Base-by-base conservation (phyloP, 163 green algal genomes). In the Chloromonas sp. region DNA sequence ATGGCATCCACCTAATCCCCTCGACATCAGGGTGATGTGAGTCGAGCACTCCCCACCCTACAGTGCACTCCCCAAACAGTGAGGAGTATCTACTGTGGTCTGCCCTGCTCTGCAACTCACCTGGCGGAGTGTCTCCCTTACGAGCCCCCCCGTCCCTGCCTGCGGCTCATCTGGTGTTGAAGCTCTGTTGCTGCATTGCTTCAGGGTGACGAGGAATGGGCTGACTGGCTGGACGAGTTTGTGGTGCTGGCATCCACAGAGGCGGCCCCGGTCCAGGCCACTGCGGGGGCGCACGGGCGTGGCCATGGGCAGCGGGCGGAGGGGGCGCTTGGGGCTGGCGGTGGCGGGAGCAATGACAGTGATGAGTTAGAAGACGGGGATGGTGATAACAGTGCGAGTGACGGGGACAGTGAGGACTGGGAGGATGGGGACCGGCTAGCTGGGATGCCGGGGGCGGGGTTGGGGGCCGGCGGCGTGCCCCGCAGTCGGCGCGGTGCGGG, bases 181-280 rank as follows among this genome's bases (percentile, higher is more conserved):
- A 36, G 36, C 36, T 36, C 36, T 36, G 36, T 36, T 36, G 36
- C 36, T 36, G 36, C 36, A 36, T 36, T 36, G 36, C 36, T 36
- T 36, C 66, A 74, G 66, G 66, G 66, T 11, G 66, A 74, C 66
- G 11, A 74, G 66, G 66, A 74, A 74, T 74, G 66, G 66, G 92
- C 87, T 8, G 91, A 94, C 79, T 89, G 94, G 86, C 81, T 93
- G 61, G 93, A 96, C 83, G 89, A 92, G n/a, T 96, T 96, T 88
- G 89, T 97, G 76, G 83, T 94, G 14, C 80, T 84, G 0, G 93
- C 91, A 61, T 79, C 66, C 13, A 36, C 36, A 36, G 36, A 36
- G 36, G 61, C 61, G 2, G 15, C 60, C 3, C 81, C 78, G 1
- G 57, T 3, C 2, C 13, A 2, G 74, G 13, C 59, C 60, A 71